Evolutionary conservation across 2,329 filamentous ascomycete genomes (phyloP).

Genomic region (Xylaria hypoxylon): DNA sequence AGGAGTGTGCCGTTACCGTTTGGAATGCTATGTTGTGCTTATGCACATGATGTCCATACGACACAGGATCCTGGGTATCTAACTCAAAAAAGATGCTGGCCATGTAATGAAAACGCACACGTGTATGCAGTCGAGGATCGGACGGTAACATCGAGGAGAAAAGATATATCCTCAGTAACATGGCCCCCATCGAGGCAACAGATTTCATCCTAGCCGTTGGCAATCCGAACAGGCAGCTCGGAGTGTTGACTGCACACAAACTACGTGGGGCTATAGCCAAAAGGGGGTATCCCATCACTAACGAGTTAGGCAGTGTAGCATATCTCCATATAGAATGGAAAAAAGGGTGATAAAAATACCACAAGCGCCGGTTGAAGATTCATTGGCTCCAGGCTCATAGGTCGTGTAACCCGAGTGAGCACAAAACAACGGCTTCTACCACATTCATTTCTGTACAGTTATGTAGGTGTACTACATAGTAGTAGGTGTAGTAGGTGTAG

Average conservation of each 20-base stretch:
- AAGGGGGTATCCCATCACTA: slow-evolving; percentile 9
- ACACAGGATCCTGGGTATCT: background rate
- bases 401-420: background rate
- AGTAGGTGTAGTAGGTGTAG: too few relatives aligned
- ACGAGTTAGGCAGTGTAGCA: background rate
- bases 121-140: slow-evolving; percentile 1
- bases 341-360: background rate
- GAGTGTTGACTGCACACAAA: background rate
- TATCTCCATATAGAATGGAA: background rate
- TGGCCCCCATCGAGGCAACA: background rate
- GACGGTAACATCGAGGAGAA: background rate
- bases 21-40: slow-evolving; percentile 1
- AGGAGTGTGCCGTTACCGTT: slow-evolving; percentile 13
- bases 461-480: too few relatives aligned
- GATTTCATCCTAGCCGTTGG: background rate
- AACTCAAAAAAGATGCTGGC: background rate
- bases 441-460: too few relatives aligned
- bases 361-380: background rate
- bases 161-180: slow-evolving; percentile 2
- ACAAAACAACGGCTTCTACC: too few relatives aligned
- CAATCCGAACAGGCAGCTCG: background rate
- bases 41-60: slow-evolving; percentile 5
- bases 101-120: slow-evolving; percentile 2
- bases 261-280: slow-evolving; percentile 7
- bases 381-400: background rate